Evolutionary conservation across 768 basidiomycete genomes (phyloP).

Genomic region (Auriscalpium microsporum): DNA sequence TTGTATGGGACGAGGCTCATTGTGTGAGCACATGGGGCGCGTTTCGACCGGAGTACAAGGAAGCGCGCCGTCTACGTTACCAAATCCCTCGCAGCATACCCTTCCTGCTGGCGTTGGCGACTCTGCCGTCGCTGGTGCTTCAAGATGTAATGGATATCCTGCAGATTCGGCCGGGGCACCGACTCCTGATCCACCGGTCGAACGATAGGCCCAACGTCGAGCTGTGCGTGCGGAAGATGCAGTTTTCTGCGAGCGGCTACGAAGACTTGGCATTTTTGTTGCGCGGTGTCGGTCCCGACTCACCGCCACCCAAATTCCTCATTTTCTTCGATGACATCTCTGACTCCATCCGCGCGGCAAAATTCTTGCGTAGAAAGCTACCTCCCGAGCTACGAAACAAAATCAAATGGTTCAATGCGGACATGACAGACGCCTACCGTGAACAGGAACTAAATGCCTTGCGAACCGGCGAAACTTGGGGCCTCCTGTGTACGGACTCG

Average conservation of each 20-base stretch:
- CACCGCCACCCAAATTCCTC: background rate
- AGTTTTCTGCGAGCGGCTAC: background rate
- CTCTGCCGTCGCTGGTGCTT: constrained; percentile 5
- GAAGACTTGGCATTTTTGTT: constrained; percentile 5
- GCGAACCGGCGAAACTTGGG: too few species aligned
- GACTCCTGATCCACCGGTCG: background rate
- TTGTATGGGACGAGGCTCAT: constrained; percentile 20
- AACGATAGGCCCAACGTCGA: constrained; percentile 9
- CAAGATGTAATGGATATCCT: constrained; percentile 4
- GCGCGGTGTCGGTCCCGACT: background rate
- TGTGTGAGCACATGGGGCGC: constrained; percentile 15
- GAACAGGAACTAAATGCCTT: too few species aligned
- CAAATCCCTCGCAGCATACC: constrained; percentile 8
- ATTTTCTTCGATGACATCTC: constrained; percentile 3
- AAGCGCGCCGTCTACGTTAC: constrained; percentile 9
- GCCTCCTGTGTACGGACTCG: too few species aligned
- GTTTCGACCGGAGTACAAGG: constrained; percentile 14
- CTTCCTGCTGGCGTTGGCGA: constrained; percentile 14
- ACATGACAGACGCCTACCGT: too few species aligned
- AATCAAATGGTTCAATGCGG: too few species aligned
- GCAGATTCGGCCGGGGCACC: background rate
- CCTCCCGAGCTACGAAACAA: too few species aligned
- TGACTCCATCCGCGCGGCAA: background rate
- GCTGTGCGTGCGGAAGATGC: background rate
- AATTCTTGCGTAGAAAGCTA: too few species aligned